These are phyloP conservation scores for Boletus sp. DNA, from an alignment of 768 basidiomycete species.

Conservation along the genomic window DNA sequence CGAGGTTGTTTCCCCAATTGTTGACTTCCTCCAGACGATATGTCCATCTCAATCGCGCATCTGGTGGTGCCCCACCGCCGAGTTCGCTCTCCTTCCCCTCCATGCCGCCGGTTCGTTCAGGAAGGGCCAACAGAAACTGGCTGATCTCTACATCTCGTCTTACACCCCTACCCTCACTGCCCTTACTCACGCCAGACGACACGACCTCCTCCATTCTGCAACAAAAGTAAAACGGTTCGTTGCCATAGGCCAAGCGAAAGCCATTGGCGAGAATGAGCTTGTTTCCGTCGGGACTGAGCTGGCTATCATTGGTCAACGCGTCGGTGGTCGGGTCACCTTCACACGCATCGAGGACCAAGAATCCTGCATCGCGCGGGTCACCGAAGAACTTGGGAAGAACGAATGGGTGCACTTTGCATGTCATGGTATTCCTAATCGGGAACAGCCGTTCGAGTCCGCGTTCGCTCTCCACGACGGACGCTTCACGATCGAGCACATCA, in stretches of 20 bases:
- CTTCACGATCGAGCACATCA: neutral
- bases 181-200: neutral
- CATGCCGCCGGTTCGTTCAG: neutral
- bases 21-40: no score
- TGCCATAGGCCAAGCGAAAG: neutral
- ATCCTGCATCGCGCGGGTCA: no score
- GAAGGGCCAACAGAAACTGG: neutral
- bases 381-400: no score
- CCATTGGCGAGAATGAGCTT: neutral
- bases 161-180: no score
- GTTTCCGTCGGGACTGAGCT: neutral
- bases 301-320: neutral
- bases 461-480: no score
- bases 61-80: no score
- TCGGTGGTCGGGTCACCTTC: neutral
- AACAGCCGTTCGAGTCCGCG: no score
- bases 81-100: no score
- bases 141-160: slow-evolving; percentile 6
- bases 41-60: no score
- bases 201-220: neutral
- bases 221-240: neutral
- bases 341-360: neutral
- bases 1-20: no score
- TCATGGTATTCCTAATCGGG: no score
- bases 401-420: no score